Conservation (phyloP, 768 basidiomycete species). For the Paxillus rubicundulus region DNA sequence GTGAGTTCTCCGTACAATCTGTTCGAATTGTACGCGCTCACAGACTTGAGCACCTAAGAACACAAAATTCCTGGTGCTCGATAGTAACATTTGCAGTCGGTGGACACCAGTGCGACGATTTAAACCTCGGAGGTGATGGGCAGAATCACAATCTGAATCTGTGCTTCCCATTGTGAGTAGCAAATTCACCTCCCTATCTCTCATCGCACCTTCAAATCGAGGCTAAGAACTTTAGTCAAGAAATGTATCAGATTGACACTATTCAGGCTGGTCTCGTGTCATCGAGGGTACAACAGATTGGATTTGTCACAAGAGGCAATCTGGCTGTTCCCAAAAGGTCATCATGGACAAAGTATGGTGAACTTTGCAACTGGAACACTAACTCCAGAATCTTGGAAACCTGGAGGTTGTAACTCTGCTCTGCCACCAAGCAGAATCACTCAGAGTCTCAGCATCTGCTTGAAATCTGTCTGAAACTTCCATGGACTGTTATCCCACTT, state of each 20-base stretch:
- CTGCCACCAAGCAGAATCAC: no score
- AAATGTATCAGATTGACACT: no score
- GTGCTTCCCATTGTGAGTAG: slow-evolving; percentile 50
- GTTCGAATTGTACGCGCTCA: slow-evolving; percentile 43
- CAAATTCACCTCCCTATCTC: not conserved
- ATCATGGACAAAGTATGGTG: no score
- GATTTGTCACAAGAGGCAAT: slow-evolving; percentile 9
- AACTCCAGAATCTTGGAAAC: no score
- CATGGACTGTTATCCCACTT: no score
- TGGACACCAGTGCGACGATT: slow-evolving; percentile 51
- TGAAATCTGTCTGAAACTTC: no score
- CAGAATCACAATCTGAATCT: slow-evolving; percentile 67
- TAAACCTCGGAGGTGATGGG: slow-evolving; percentile 64
- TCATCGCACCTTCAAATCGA: not conserved
- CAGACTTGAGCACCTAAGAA: slow-evolving; percentile 43
- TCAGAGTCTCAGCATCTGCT: no score
- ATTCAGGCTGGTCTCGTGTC: no score
- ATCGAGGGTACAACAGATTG: slow-evolving; percentile 25
- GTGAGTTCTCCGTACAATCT: no score
- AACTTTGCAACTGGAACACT: no score
- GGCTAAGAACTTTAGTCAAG: slow-evolving; percentile 32
- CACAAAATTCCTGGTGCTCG: slow-evolving; percentile 66
- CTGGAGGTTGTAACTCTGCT: no score
- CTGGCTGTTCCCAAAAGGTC: no score
- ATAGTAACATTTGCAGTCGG: slow-evolving; percentile 58